Evolutionary conservation across 2,329 filamentous ascomycete species (phyloP).

Genomic region (Cladophialophora yegresii): DNA sequence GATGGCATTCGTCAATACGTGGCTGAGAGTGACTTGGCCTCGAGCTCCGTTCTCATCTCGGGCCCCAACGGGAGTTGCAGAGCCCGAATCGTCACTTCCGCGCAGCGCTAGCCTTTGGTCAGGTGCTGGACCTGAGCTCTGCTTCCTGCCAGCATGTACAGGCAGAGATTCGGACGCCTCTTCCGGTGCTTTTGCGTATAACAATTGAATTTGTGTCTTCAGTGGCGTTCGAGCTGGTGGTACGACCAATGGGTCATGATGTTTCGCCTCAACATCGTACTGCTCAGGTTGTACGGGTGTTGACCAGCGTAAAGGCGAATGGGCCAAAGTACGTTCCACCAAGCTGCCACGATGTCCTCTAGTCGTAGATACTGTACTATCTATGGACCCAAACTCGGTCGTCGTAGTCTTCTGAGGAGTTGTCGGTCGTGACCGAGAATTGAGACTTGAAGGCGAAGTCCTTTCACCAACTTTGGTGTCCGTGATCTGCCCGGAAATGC

Average conservation of each 20-base stretch:
- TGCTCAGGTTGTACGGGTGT: slow-evolving; percentile 10
- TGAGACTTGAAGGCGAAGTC: slow-evolving; percentile 14
- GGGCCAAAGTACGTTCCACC: slow-evolving; percentile 20
- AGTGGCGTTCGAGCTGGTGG: slow-evolving; percentile 17
- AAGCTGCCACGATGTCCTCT: slow-evolving; percentile 7
- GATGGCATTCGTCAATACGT: slow-evolving; percentile 76
- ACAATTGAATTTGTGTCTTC: slow-evolving; percentile 27
- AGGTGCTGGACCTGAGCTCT: slow-evolving; percentile 15
- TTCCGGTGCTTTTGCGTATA: slow-evolving; percentile 18
- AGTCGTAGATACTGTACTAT: slow-evolving; percentile 25
- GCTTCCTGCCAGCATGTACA: slow-evolving; percentile 24
- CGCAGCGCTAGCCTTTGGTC: not conserved
- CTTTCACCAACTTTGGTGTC: not conserved
- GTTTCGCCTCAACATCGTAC: slow-evolving; percentile 6
- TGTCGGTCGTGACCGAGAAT: slow-evolving; percentile 17
- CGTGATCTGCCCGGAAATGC: slow-evolving; percentile 1
- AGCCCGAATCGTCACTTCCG: slow-evolving; percentile 27
- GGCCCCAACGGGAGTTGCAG: slow-evolving; percentile 23
- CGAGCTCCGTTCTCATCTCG: slow-evolving; percentile 30
- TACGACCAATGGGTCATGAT: slow-evolving; percentile 1
- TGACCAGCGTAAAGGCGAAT: slow-evolving; percentile 21
- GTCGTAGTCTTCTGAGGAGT: slow-evolving; percentile 23
- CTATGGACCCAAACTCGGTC: slow-evolving; percentile 28
- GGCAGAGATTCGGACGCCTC: slow-evolving; percentile 28
- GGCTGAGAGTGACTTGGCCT: slow-evolving; percentile 67